Conservation (phyloP, 768 basidiomycete species). For the Mycena galericulata region DNA sequence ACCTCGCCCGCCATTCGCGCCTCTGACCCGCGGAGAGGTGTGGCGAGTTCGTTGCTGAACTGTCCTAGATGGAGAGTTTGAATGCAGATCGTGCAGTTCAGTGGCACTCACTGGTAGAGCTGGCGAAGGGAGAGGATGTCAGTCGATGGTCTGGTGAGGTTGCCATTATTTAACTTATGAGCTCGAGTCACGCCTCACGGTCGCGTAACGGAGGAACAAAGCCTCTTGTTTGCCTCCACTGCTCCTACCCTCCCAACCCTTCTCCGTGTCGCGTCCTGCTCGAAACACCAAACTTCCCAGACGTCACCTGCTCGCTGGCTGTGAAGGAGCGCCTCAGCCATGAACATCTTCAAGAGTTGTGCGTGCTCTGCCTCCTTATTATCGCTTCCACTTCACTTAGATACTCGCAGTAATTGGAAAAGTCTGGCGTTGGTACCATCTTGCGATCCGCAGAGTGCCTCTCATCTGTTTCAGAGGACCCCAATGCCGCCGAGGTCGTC, state of each 20-base stretch:
- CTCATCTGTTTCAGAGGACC: conserved; percentile 75
- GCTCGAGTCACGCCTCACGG: conserved; percentile 44
- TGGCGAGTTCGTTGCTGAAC: conserved; percentile 21
- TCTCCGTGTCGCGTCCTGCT: conserved; percentile 16
- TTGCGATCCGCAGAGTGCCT: conserved; percentile 29
- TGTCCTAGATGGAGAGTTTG: conserved; percentile 19
- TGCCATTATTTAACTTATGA: conserved; percentile 11
- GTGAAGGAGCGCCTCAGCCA: conserved; percentile 45
- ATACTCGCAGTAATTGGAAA: conserved; percentile 78
- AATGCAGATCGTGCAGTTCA: not conserved
- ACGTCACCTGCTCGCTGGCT: not conserved
- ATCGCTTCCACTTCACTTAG: conserved; percentile 38
- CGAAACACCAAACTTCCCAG: not conserved
- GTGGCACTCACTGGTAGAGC: conserved; percentile 33
- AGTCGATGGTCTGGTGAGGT: conserved; percentile 27
- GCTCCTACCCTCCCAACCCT: conserved; percentile 6
- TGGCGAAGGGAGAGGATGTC: conserved; percentile 36
- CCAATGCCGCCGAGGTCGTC: conserved; percentile 94
- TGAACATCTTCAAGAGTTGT: conserved; percentile 92
- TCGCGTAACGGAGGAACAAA: conserved; percentile 11
- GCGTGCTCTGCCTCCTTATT: conserved; percentile 46
- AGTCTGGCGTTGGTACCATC: conserved; percentile 88
- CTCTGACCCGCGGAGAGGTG: conserved; percentile 22
- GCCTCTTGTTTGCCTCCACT: conserved; percentile 19
- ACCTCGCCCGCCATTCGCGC: conserved; percentile 35